phyloP scores from a whole-genome alignment of 495 filamentous ascomycete species.

The Lepraria neglecta region DNA sequence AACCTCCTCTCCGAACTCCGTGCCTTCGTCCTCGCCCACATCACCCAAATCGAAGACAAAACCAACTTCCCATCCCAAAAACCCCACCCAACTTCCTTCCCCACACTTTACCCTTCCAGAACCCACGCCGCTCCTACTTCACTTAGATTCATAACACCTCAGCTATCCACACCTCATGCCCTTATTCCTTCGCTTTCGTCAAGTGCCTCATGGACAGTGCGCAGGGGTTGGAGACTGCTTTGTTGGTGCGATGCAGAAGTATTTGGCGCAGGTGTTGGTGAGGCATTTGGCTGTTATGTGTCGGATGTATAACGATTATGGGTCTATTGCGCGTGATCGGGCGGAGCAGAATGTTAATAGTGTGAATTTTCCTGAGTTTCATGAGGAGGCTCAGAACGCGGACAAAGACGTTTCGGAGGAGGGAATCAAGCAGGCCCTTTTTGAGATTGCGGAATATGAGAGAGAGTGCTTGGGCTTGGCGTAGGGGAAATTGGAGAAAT shows the following conservation, averaged over 20 bases:
- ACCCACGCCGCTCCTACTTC: slow-evolving; percentile 7
- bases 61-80: slow-evolving; percentile 5
- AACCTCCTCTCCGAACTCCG: neutral
- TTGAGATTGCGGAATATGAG: neutral
- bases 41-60: slow-evolving; percentile 30
- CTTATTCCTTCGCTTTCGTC: slow-evolving; percentile 36
- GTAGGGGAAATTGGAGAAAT: no score
- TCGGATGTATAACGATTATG: slow-evolving; percentile 41
- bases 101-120: neutral
- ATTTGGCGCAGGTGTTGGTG: slow-evolving; percentile 30
- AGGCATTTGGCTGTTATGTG: slow-evolving; percentile 37
- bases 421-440: neutral
- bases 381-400: neutral
- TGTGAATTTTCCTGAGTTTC: slow-evolving; percentile 33
- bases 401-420: slow-evolving; percentile 17
- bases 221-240: slow-evolving; percentile 12
- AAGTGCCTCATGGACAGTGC: slow-evolving; percentile 27
- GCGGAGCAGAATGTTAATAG: slow-evolving; percentile 39
- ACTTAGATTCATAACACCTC: slow-evolving; percentile 36
- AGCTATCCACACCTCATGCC: slow-evolving; percentile 37
- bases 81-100: neutral
- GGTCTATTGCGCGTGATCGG: slow-evolving; percentile 32
- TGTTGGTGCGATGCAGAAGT: slow-evolving; percentile 24
- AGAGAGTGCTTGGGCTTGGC: neutral
- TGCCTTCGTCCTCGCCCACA: slow-evolving; percentile 32